Base-by-base conservation (phyloP, 208 protist species). In the Leishmania tarentolae region DNA sequence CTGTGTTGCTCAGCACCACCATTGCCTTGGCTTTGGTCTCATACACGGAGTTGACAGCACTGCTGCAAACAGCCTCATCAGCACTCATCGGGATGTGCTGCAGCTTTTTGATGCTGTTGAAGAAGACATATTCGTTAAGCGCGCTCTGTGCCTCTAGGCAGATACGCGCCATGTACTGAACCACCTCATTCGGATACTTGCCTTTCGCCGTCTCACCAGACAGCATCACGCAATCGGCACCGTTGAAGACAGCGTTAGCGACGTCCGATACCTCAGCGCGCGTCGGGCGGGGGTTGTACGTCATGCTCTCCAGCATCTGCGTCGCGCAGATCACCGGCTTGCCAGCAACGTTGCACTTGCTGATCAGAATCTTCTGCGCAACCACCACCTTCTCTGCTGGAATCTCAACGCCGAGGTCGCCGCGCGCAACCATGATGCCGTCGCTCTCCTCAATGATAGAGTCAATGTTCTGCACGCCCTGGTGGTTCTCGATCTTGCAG, bases 391-490 rank as follows among this genome's bases (percentile, higher is more conserved):
- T 99, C 86, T 99, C 97, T 35, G 99, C 92, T 35, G 98, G 97
- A 73, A 99, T 99, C 91, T 99, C 99, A 68, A 99, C 98, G 70
- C 99, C 99, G 35, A 99, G 94, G 87, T 99, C 99, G 83, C 99
- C 99, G 82, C 99, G 95, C 21, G 99, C 99, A 50, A 99, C 99
- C 99, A 99, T 99, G 76, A 99, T 98, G 78, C 99, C 99, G 86
- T 99, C 99, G 59, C 94, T 93, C 44, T 86, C 92, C 17, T 94
- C 87, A 71, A 99, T 93, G 91, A 99, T 99, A n/a, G 98, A 90
- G 86, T 99, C 97, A 87, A 99, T 99, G 86, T 99, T 99, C 79
- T 99, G 93, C 40, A 99, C 89, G 63, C 92, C 99, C 88, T 99
- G 97, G 85, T 99, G 96, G 85, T 99, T 99, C 93, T 99, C 99